Conservation (phyloP, 257 asterid genomes). For the Solanum tarapatanum region DNA sequence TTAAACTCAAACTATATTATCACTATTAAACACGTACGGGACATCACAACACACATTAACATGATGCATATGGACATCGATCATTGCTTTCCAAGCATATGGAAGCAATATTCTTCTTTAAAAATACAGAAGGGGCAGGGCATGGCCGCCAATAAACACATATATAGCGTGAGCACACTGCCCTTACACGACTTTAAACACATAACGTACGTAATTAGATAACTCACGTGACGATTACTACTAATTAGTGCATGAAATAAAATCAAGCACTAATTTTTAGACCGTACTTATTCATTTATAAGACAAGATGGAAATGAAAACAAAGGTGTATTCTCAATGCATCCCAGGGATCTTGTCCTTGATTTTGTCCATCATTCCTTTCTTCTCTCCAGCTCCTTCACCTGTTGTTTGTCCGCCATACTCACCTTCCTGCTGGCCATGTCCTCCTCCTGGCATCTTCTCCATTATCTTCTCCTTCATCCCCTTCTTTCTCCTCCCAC, state of each 20-base stretch:
- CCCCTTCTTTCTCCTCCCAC: conserved; percentile 39
- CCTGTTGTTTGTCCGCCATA: neutral
- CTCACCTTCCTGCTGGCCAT: conserved; percentile 15
- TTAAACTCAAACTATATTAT: neutral
- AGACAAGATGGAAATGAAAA: neutral
- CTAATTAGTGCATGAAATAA: neutral
- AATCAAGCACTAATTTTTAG: neutral
- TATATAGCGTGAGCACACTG: neutral
- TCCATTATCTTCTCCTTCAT: conserved; percentile 32
- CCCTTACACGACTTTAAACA: neutral
- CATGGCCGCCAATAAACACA: neutral
- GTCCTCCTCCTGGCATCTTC: conserved; percentile 42
- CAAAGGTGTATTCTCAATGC: neutral
- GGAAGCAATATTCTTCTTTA: neutral
- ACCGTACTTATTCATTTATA: neutral
- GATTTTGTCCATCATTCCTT: conserved; percentile 62
- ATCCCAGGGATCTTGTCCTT: conserved; percentile 72
- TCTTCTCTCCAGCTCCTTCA: conserved; percentile 44
- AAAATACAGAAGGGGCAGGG: neutral
- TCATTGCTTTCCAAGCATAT: neutral
- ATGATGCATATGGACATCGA: neutral
- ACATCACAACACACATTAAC: neutral
- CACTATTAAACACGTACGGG: neutral
- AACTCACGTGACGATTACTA: neutral
- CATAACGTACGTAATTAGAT: neutral